phyloP scores from a whole-genome alignment of 441 rosid genomes.

The Pelargonium australe region DNA sequence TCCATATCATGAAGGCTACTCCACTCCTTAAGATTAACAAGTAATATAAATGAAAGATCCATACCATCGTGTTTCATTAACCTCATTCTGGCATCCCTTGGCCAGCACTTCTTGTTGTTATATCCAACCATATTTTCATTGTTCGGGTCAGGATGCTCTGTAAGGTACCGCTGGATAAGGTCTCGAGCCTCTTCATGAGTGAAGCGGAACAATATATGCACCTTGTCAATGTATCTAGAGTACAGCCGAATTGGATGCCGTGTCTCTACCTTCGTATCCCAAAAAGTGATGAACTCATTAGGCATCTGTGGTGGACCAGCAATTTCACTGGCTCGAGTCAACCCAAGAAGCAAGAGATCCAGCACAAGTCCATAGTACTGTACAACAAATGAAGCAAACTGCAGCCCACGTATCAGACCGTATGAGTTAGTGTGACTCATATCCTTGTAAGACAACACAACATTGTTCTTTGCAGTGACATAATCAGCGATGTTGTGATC shows the following conservation, averaged over 20 bases:
- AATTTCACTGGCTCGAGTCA: conserved; percentile 98
- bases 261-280: conserved; percentile 98
- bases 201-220: conserved; percentile 92
- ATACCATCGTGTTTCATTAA: conserved; percentile 97
- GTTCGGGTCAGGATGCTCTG: conserved; percentile 99
- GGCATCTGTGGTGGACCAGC: conserved; percentile 99
- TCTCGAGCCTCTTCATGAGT: conserved; percentile 98
- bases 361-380: conserved; percentile 94
- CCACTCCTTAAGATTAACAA: neutral
- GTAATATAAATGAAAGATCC: neutral
- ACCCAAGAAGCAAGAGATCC: conserved; percentile 91
- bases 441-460: conserved; percentile 92
- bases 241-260: conserved; percentile 91
- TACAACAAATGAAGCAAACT: conserved; percentile 98
- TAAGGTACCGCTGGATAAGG: conserved; percentile 95
- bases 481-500: conserved; percentile 99
- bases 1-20: neutral
- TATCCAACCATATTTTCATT: conserved; percentile 99
- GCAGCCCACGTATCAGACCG: conserved; percentile 97
- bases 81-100: conserved; percentile 99
- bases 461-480: conserved; percentile 96
- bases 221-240: conserved; percentile 88
- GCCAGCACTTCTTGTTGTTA: conserved; percentile 99
- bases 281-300: conserved; percentile 88
- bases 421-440: conserved; percentile 98